Evolutionary conservation across 2,329 filamentous ascomycete genomes (phyloP).

Genomic region (Stachybotrys echinatus): DNA sequence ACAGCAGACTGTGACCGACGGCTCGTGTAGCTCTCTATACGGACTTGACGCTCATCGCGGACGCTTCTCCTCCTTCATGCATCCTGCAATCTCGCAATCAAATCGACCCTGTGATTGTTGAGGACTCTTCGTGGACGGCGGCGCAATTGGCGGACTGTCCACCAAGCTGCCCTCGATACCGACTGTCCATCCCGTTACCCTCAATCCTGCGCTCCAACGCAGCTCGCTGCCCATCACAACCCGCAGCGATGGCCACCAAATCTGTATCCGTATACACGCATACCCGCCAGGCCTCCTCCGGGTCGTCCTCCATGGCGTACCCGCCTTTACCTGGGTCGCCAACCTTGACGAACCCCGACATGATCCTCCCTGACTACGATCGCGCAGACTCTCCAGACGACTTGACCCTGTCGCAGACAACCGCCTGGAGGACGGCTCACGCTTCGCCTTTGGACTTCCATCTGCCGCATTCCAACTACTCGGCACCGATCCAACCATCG

Average conservation of each 20-base stretch:
- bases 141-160: too few species aligned
- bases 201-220: background rate
- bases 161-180: too few species aligned
- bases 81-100: too few species aligned
- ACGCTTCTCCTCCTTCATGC: too few species aligned
- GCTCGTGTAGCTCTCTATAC: too few species aligned
- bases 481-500: constrained; percentile 43
- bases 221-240: background rate
- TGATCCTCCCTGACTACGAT: constrained; percentile 80
- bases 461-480: constrained; percentile 32
- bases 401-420: constrained; percentile 44
- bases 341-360: constrained; percentile 87
- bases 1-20: background rate
- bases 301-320: constrained; percentile 28
- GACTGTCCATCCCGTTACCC: background rate
- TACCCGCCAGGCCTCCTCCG: constrained; percentile 20
- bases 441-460: constrained; percentile 33
- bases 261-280: constrained; percentile 15
- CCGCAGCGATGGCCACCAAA: constrained; percentile 23
- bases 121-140: too few species aligned
- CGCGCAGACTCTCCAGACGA: constrained; percentile 49
- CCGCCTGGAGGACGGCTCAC: constrained; percentile 46
- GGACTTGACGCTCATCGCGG: too few species aligned
- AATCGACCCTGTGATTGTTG: too few species aligned
- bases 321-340: constrained; percentile 62